Evolutionary conservation across 495 filamentous ascomycete species (phyloP).

Genomic region (Parmelia sp.): DNA sequence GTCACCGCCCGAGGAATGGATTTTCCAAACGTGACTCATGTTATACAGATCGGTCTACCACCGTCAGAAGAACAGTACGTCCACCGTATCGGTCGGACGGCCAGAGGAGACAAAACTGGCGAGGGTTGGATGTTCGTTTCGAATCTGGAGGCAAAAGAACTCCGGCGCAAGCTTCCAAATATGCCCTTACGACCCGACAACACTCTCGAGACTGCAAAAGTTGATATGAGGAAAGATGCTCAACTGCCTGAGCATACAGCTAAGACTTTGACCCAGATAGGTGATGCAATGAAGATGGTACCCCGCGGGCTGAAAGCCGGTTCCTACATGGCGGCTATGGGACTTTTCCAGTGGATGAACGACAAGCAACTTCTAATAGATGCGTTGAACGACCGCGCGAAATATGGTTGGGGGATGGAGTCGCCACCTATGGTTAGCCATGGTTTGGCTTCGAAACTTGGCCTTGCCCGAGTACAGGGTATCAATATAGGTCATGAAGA

Average conservation of each 20-base stretch:
- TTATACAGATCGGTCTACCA: conserved; percentile 63
- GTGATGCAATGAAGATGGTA: conserved; percentile 33
- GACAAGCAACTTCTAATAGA: conserved; percentile 39
- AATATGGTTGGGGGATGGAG: conserved; percentile 55
- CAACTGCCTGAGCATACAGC: conserved; percentile 27
- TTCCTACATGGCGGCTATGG: conserved; percentile 50
- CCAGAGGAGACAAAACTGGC: conserved; percentile 67
- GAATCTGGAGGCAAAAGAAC: conserved; percentile 48
- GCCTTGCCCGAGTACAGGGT: conserved; percentile 39
- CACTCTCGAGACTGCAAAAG: conserved; percentile 44
- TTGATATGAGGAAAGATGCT: conserved; percentile 46
- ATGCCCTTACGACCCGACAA: conserved; percentile 62
- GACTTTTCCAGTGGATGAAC: conserved; percentile 30
- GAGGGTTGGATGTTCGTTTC: conserved; percentile 72
- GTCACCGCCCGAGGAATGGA: conserved; percentile 91
- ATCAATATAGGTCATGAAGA: conserved; percentile 37
- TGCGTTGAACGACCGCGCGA: conserved; percentile 56
- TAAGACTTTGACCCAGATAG: conserved; percentile 35
- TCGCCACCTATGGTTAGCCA: conserved; percentile 48
- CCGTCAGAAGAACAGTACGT: conserved; percentile 60
- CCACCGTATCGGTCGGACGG: conserved; percentile 68
- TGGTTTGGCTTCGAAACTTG: conserved; percentile 41
- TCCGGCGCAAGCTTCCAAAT: conserved; percentile 42
- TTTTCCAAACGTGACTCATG: conserved; percentile 65
- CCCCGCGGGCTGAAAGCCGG: conserved; percentile 38